These are phyloP conservation scores for Coprinopsis strossmayeri DNA, from an alignment of 768 basidiomycete genomes.

Conservation along the genomic window DNA sequence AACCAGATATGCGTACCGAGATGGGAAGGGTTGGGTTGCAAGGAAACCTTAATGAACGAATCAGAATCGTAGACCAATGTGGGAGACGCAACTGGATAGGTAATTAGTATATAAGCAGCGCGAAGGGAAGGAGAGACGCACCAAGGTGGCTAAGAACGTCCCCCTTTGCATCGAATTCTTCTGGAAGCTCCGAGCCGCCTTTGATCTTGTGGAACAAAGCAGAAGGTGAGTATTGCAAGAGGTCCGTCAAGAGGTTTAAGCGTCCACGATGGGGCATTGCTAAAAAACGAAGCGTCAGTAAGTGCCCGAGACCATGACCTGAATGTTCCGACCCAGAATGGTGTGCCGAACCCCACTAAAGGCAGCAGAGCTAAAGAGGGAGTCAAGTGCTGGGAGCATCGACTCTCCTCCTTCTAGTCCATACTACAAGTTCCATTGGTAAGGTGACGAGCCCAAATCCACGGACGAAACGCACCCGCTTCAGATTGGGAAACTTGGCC, in stretches of 20 bases:
- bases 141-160: conserved; percentile 87
- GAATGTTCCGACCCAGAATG: conserved; percentile 40
- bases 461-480: conserved; percentile 39
- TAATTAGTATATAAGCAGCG: neutral
- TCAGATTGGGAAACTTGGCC: conserved; percentile 83
- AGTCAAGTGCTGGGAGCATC: conserved; percentile 84
- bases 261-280: conserved; percentile 89
- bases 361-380: conserved; percentile 64
- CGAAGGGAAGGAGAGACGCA: conserved; percentile 20
- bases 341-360: conserved; percentile 63
- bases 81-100: conserved; percentile 53
- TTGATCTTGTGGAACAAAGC: conserved; percentile 85
- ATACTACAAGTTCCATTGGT: conserved; percentile 40
- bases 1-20: conserved; percentile 35
- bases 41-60: conserved; percentile 58
- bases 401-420: conserved; percentile 91
- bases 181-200: conserved; percentile 66
- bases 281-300: conserved; percentile 7
- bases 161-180: conserved; percentile 61
- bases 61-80: conserved; percentile 47
- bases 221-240: conserved; percentile 60
- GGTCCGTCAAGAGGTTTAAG: conserved; percentile 76
- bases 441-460: neutral
- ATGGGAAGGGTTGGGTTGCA: conserved; percentile 79
- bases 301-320: neutral